Base-by-base conservation (phyloP, 371 early-diverging fungal species). In the Mucor lusitanicus region DNA sequence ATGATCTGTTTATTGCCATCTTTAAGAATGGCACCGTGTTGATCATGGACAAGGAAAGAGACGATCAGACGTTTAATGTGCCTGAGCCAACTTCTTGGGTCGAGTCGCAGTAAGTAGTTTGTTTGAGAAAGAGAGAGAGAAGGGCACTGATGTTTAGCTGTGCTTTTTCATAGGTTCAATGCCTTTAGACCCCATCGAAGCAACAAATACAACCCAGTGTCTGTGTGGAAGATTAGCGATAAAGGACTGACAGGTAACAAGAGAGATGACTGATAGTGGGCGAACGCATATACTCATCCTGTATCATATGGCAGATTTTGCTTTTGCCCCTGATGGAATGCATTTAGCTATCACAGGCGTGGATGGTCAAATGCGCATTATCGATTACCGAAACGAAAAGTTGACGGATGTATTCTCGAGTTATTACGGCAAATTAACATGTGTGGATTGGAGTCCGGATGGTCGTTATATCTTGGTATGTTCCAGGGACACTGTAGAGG, bases 381-480 rank as follows among this genome's bases (percentile, higher is more conserved):
- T 97, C 55, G 91, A 97, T 75, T 91, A 89, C 71, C 71, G 74
- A 19, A 67, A 82, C 15, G 95, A 94, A 67, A 77, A 69, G 85
- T 71, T 95, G 19, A 68, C 82, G 23, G 95, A 95, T 73, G 88
- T 90, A 0, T 94, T 88, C 68, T 68, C 71, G 53, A 79, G 89
- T 11, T 97, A 93, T 70, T 97, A 94, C 79, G 96, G 95, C 54
- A 92, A 94, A 1, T 68, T 97, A 27, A 83, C 80, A 15, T 95
- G 96, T 71, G 91, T 94, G 6, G 87, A 90, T 17, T 99, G 97
- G 97, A 93, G 96, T 65, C 92, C 93, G 6, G 98, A 98, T 79
- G 94, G 94, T 8, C 92, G 87, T 70, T 97, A 94, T 74, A 83
- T 99, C 23, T 81, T 97, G 61, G 94, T 94, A 75, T 89, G 61